Base-by-base conservation (phyloP, 768 basidiomycete species). In the Antrodiella citrinella region DNA sequence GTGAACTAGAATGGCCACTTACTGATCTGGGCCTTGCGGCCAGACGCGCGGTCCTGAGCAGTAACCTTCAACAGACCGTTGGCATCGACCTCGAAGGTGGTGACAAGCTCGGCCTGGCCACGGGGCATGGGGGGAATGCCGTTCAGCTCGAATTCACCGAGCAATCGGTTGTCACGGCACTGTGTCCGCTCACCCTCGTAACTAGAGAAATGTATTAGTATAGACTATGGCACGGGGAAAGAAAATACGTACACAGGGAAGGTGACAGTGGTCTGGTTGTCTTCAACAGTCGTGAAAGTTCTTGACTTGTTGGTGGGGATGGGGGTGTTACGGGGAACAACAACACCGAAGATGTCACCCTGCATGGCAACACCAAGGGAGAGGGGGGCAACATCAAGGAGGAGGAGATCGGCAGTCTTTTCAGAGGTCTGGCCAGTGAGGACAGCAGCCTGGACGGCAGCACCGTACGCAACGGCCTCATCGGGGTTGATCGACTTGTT, bases 401-500 rank as follows among this genome's bases (percentile, higher is more conserved):
- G 83, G 63, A 99, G 84, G 59, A 99, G 86, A 67, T 98, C 95
- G 69, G 92, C 88, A 52, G 96, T 99, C 77, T 98, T 95, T 60
- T 99, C 96, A 26, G 93, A 97, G 45, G 94, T 97, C 69, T 97
- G 93, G 52, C 93, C 93, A 59, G 96, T 96, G 56, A 99, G 90
- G 65, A 99, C 89, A 51, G 96, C 96, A 54, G 96, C 96, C 74
- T 99, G 96, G 64, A 99, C 96, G 60, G 96, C 95, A 60, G 96
- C 96, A 76, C 96, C 96, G 72, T 98, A 97, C 45, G 96, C 96
- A 62, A 99, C 96, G 62, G 96, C 96, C 76, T 99, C 96, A 65
- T 99, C 96, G 56, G 96, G 96, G 81, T 99, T 99, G 76, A 99
- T 99, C 52, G 93, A 96, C 80, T 99, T 99, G 85, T 98, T 98